phyloP scores from a whole-genome alignment of 108 stramenopile species.

The Skeletonema menzelii region DNA sequence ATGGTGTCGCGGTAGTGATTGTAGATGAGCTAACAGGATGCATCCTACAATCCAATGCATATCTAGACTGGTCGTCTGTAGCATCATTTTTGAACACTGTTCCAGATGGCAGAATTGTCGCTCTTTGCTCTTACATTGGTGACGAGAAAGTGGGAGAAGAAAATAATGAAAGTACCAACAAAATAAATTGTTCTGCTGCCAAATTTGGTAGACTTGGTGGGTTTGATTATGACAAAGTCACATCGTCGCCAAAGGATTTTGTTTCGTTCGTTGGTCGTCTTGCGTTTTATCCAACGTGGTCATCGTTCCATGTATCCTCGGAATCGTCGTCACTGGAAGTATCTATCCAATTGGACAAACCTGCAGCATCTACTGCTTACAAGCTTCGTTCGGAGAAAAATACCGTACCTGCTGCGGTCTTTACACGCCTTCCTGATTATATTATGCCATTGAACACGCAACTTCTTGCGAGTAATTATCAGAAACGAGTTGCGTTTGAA shows the following conservation, averaged over 20 bases:
- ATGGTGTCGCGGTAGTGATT: constrained; percentile 63
- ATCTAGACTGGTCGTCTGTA: constrained; percentile 45
- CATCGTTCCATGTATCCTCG: constrained; percentile 34
- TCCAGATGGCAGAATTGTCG: constrained; percentile 61
- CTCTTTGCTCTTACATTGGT: constrained; percentile 39
- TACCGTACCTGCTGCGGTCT: constrained; percentile 49
- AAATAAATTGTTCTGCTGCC: constrained; percentile 2
- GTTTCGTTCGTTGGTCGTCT: constrained; percentile 67
- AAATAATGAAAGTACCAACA: constrained; percentile 10
- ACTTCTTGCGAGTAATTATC: constrained; percentile 51
- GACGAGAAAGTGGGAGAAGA: constrained; percentile 17
- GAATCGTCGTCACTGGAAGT: constrained; percentile 25
- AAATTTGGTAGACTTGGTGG: constrained; percentile 39
- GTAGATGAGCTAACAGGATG: constrained; percentile 66
- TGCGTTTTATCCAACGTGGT: constrained; percentile 67
- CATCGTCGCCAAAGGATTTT: not conserved
- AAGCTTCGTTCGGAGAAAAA: constrained; percentile 49
- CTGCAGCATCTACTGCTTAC: not conserved
- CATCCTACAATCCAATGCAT: constrained; percentile 69
- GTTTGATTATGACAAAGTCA: constrained; percentile 17
- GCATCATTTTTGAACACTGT: constrained; percentile 53
- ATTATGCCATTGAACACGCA: constrained; percentile 73
- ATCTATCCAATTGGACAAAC: constrained; percentile 22
- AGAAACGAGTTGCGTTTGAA: constrained; percentile 71
- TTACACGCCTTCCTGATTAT: constrained; percentile 67